Base-by-base conservation (phyloP, 208 protist species). In the Trypanosoma cruzi region DNA sequence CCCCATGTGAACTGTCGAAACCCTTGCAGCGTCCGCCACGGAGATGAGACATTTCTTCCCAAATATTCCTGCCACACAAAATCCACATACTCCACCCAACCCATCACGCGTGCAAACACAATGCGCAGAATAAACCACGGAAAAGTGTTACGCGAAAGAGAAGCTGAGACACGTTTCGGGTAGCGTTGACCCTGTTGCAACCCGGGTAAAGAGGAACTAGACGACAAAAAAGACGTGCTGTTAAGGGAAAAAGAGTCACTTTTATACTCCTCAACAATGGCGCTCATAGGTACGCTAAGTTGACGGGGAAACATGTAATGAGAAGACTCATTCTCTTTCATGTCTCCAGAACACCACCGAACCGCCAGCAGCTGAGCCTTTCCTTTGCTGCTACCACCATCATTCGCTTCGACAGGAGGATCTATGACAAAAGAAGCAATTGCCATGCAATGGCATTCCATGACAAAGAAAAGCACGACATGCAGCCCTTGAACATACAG, bases 61-160 rank as follows among this genome's bases (percentile, higher is more conserved):
- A n/a, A 1, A 20, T 18, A 18, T 36, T 26, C 53, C 37, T 36
- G 46, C 62, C 64, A 73, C 7, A 4, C 5, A 1, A 78, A 0
- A 14, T 71, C 65, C 7, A 73, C 34, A 48, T 73, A 78, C 48
- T 78, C 68, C 26, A 78, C 20, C n/a, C 59, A 68, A 5, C 73
- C 73, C 37, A 73, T 37, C 14, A 57, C 26, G 22, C 73, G 73
- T 22, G 50, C 56, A 64, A 77, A 77, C 5, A 32, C 64, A 28
- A 77, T 31, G 37, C 72, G 72, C 49, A 77, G 31, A 29, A 67
- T 37, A 55, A 64, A 52, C 20, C 40, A 49, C n/a, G 20, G 22
- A 6, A 52, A 61, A n/a, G 40, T 11, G 7, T 54, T 37, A 18
- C 37, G 24, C 20, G 26, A 53, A 31, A 61, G 44, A 55, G 40